Conservation (phyloP, 169 alveolate genomes). For the Plasmodium coatneyi region DNA sequence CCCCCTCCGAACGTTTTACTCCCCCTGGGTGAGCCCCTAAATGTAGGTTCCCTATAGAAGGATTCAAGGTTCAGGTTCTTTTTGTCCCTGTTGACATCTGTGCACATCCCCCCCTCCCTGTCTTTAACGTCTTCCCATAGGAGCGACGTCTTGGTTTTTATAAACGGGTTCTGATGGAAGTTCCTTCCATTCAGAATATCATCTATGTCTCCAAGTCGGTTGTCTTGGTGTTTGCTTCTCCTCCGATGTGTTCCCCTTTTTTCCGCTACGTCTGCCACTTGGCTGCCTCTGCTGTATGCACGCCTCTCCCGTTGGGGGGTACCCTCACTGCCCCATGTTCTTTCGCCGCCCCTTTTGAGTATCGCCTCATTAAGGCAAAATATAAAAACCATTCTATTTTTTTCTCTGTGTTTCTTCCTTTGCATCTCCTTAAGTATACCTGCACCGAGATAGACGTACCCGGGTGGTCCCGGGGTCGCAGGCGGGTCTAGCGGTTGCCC, state of each 20-base stretch:
- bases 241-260: neutral
- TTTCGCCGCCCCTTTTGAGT: neutral
- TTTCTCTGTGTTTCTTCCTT: conserved; percentile 23
- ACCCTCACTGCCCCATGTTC: neutral
- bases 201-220: conserved; percentile 37
- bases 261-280: neutral
- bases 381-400: conserved; percentile 69
- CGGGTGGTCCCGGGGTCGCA: neutral
- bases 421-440: conserved; percentile 41
- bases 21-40: neutral
- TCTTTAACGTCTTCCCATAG: conserved; percentile 12
- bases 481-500: neutral
- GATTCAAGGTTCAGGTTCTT: conserved; percentile 11
- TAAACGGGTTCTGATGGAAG: conserved; percentile 19
- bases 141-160: conserved; percentile 42
- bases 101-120: conserved; percentile 62
- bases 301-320: neutral
- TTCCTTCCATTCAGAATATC: conserved; percentile 29
- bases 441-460: conserved; percentile 48
- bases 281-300: neutral
- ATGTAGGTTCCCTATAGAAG: conserved; percentile 5
- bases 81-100: conserved; percentile 64
- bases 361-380: conserved; percentile 54
- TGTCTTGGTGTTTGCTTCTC: conserved; percentile 4
- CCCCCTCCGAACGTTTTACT: neutral